A percentile compares a stretch with the other conserved stretches of the same genome.
phyloP scores from a whole-genome alignment of 1,284 basidiomycete species.

The Heterobasidion annosum region DNA sequence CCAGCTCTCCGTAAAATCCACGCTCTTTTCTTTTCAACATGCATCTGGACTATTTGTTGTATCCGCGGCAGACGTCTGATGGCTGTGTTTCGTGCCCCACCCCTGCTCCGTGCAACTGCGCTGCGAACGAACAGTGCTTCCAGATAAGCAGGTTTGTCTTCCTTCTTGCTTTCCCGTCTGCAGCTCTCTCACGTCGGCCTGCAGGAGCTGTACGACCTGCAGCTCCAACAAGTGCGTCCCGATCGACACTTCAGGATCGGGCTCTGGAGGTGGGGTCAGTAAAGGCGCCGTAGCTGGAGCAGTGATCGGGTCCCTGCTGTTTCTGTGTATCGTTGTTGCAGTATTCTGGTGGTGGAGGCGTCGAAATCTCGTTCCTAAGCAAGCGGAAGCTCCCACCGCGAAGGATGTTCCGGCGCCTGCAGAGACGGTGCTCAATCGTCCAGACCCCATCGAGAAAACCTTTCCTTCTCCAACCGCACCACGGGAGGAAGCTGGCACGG shows the following conservation, averaged over 20 bases:
- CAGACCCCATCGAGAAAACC: conserved; percentile 66
- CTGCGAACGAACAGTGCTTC: conserved; percentile 44
- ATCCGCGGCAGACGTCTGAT: conserved; percentile 24
- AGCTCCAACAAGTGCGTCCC: conserved; percentile 38
- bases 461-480: conserved; percentile 13
- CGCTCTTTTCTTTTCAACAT: conserved; percentile 24
- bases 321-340: conserved; percentile 39
- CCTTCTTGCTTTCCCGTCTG: conserved; percentile 6
- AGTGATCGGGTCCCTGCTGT: conserved; percentile 52
- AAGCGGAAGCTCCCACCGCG: conserved; percentile 21
- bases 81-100: conserved; percentile 22
- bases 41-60: conserved; percentile 38
- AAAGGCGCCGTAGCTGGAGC: conserved; percentile 68
- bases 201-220: conserved; percentile 52
- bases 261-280: conserved; percentile 41
- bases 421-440: conserved; percentile 65
- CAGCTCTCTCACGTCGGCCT: conserved; percentile 8
- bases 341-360: conserved; percentile 61
- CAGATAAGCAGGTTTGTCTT: conserved; percentile 45
- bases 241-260: conserved; percentile 13
- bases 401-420: conserved; percentile 68
- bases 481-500: conserved; percentile 24
- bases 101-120: conserved; percentile 43
- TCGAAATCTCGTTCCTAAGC: conserved; percentile 21
- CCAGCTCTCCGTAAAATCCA: neutral